Percentiles rank a stretch among this genome's conserved stretches.
These are phyloP conservation scores for Aspergillus biplanus DNA, from an alignment of 495 filamentous ascomycete species.

Conservation along the genomic window DNA sequence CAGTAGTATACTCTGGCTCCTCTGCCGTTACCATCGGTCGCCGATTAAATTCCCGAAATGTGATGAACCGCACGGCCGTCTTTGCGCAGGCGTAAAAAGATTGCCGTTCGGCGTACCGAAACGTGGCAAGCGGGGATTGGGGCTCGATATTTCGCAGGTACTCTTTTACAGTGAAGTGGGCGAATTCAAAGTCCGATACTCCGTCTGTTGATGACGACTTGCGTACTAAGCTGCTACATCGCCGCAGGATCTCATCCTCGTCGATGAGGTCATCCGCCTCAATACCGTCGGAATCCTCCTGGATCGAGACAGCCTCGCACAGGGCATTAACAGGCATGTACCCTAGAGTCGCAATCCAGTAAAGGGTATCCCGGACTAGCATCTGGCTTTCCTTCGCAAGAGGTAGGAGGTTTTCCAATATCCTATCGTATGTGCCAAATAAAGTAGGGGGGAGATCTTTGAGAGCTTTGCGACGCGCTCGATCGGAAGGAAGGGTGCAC, in stretches of 20 bases:
- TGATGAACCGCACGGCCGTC: neutral
- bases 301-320: slow-evolving; percentile 4
- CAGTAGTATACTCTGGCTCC: neutral
- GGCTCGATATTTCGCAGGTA: neutral
- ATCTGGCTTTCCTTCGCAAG: neutral
- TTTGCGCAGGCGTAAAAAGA: neutral
- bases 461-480: neutral
- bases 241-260: neutral
- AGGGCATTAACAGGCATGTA: neutral
- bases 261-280: slow-evolving; percentile 1
- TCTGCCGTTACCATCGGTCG: neutral
- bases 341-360: neutral
- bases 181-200: slow-evolving; percentile 3
- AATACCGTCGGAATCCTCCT: neutral
- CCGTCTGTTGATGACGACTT: neutral
- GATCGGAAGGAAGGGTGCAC: neutral
- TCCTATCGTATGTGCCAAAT: slow-evolving; percentile 2
- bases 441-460: neutral
- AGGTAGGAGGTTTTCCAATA: neutral
- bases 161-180: slow-evolving; percentile 6
- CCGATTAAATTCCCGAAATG: neutral
- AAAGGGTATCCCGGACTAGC: neutral
- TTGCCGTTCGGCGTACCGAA: neutral
- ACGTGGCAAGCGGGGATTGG: neutral
- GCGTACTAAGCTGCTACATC: neutral